Evolutionary conservation across 1,139 yeast species (phyloP), one percentile per base, ranked within the genome.

Genomic region (Citeromyces siamensis): DNA sequence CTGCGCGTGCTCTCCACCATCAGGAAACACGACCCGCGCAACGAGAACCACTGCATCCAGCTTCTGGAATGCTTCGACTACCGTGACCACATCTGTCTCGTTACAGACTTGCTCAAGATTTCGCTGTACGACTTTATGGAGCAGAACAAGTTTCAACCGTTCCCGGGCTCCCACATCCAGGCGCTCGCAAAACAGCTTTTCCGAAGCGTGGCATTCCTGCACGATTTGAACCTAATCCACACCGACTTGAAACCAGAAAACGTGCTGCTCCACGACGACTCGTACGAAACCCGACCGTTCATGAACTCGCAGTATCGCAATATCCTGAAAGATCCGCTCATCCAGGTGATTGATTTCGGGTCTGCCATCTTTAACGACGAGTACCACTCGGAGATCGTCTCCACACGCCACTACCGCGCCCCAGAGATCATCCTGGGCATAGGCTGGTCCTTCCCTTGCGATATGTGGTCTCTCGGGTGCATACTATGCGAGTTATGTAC

Each of bases 161-260:
- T 86, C 68, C 75, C 97, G 64, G 58, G 95, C 58, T 62, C 71
- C 8, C 99, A 93, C 47, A 81, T 90, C 22, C 96, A 85, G 58
- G 82, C 88, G 5, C 76, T 93, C 45, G 79, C 94, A 14, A 75
- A 80, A 51, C 99, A 93, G 57, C 59, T 93, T 41, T 68, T 93
- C 22, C 66, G 88, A 43, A 79, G 94, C 2, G 94, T 90, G 28
- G 82, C 93, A 2, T 90, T 82, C 51, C 62, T 93, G 41, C 99
- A 90, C 56, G 95, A 84, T 51, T 64, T 90, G 50, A 83, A 81
- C 40, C 66, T 93, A 40, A 85, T 93, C 38, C 98, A 93, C 57
- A 93, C 98, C 0, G 99, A 93, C 55, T 64, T 85, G 46, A 85
- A 85, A 55, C 99, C 99, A 1, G 99, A 93, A 55, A 93, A 93